These are phyloP conservation scores for Penicillium sp. DNA, from an alignment of 2,329 filamentous ascomycete species.

Conservation along the genomic window DNA sequence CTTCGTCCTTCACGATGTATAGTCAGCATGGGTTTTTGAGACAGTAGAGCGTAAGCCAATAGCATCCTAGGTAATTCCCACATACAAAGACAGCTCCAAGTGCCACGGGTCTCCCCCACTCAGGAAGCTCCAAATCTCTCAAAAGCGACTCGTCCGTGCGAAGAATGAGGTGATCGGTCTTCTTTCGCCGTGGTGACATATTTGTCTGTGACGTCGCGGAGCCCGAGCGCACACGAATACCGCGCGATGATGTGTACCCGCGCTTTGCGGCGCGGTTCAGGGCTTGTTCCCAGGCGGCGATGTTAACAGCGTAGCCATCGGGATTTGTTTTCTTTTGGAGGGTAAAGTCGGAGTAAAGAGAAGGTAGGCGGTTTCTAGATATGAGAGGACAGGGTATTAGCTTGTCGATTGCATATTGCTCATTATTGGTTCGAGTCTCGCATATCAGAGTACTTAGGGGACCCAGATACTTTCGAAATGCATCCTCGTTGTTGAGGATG, in stretches of 20 bases:
- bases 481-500: conserved; percentile 58
- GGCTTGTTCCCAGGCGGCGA: conserved; percentile 72
- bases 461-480: conserved; percentile 53
- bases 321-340: conserved; percentile 73
- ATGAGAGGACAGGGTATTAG: conserved; percentile 3
- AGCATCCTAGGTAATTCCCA: conserved; percentile 1
- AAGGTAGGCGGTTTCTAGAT: conserved; percentile 69
- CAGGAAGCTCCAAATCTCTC: conserved; percentile 67
- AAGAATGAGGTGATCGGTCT: conserved; percentile 51
- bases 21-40: background rate
- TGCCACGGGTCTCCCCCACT: conserved; percentile 77
- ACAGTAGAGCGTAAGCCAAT: no score
- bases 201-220: conserved; percentile 9
- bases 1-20: conserved; percentile 55
- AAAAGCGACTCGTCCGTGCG: conserved; percentile 62
- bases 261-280: conserved; percentile 66
- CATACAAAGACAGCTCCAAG: conserved; percentile 69
- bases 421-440: background rate
- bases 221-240: conserved; percentile 23
- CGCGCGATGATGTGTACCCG: conserved; percentile 54
- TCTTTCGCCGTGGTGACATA: conserved; percentile 17
- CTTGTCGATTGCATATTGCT: background rate
- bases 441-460: conserved; percentile 27
- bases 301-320: conserved; percentile 78
- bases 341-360: conserved; percentile 84